These are phyloP conservation scores for Thozetella sp. DNA, from an alignment of 495 filamentous ascomycete genomes.

Conservation along the genomic window DNA sequence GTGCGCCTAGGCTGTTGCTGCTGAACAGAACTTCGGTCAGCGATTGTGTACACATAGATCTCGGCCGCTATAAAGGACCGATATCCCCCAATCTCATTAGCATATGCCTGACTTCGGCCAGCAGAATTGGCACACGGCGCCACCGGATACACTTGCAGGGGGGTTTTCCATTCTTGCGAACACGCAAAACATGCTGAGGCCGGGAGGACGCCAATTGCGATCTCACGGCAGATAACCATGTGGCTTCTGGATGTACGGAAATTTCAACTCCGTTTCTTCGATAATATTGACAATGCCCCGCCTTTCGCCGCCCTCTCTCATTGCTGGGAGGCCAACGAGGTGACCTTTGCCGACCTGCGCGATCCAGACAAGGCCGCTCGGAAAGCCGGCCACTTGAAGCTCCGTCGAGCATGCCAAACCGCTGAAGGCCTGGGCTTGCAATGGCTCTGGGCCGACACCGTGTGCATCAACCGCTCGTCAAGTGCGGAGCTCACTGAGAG, in stretches of 20 bases:
- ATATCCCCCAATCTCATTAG: no score
- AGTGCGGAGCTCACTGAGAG: neutral
- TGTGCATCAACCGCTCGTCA: neutral
- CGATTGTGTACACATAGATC: neutral
- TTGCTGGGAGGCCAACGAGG: neutral
- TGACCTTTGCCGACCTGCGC: neutral
- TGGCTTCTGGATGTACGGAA: neutral
- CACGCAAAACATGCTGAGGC: neutral
- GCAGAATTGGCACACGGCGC: neutral
- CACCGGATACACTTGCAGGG: neutral
- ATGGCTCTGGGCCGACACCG: neutral
- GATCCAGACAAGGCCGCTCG: neutral
- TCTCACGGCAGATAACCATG: neutral
- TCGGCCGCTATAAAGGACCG: neutral
- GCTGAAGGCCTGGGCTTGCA: neutral
- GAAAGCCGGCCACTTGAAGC: neutral
- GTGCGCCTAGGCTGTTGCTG: neutral
- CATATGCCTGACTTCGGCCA: neutral
- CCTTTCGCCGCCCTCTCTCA: neutral
- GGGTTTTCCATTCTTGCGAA: neutral
- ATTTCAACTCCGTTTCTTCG: neutral
- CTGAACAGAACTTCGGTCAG: neutral
- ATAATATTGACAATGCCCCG: neutral
- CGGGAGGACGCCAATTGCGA: neutral
- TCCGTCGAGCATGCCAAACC: neutral